A percentile compares a stretch with the other conserved stretches of the same genome.
phyloP scores from a whole-genome alignment of 2,329 filamentous ascomycete genomes.

The Akanthomyces muscarius region DNA sequence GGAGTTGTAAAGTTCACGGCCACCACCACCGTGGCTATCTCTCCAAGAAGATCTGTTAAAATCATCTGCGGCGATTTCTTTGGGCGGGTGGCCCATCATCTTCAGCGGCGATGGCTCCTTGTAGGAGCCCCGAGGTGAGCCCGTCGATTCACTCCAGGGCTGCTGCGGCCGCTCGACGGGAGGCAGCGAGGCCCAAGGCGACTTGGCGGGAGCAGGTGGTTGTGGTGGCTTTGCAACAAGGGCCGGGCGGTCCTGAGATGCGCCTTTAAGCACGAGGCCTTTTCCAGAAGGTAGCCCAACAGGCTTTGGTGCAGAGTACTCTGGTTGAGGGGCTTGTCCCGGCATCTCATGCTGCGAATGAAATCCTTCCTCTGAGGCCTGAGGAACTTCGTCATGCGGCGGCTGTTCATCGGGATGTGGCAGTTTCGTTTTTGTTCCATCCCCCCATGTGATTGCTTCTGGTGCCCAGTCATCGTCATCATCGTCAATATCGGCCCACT shows the following conservation, averaged over 20 bases:
- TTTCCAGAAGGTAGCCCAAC: slow-evolving; percentile 50
- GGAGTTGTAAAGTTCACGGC: slow-evolving; percentile 87
- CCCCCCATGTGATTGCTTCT: slow-evolving; percentile 81
- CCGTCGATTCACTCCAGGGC: slow-evolving; percentile 53
- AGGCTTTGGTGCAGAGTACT: slow-evolving; percentile 36
- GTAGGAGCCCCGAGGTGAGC: slow-evolving; percentile 44
- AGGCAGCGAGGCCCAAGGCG: slow-evolving; percentile 85
- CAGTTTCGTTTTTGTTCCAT: slow-evolving; percentile 77
- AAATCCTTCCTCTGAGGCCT: not conserved
- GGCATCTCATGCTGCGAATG: slow-evolving; percentile 3
- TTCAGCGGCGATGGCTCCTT: slow-evolving; percentile 56
- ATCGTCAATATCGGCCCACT: slow-evolving; percentile 88
- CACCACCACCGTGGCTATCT: slow-evolving; percentile 57
- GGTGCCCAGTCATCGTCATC: slow-evolving; percentile 86
- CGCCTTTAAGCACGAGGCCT: slow-evolving; percentile 62
- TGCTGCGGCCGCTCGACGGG: slow-evolving; percentile 79
- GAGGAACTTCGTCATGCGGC: not conserved
- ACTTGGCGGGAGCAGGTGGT: slow-evolving; percentile 70
- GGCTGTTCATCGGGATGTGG: slow-evolving; percentile 55
- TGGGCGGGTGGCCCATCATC: slow-evolving; percentile 49
- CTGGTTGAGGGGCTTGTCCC: slow-evolving; percentile 18
- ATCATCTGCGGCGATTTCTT: slow-evolving; percentile 90
- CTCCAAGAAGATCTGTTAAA: slow-evolving; percentile 82
- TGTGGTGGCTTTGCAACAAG: slow-evolving; percentile 68
- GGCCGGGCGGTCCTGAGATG: slow-evolving; percentile 63